Conservation (phyloP, 345 rosid species). For the Sonneratia alba region DNA sequence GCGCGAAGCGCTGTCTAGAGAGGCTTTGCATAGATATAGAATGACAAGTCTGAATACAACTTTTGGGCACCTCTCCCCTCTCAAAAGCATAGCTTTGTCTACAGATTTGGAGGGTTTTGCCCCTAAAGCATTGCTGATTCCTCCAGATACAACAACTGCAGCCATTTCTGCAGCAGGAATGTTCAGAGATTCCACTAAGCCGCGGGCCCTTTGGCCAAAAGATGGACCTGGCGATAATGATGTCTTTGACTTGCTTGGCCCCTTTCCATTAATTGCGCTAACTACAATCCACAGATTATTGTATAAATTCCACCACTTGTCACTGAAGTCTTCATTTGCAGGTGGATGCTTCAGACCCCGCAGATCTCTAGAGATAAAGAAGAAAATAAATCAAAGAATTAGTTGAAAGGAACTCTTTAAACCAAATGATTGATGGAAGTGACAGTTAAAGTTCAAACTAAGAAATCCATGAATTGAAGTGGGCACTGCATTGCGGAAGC, state of each 20-base stretch:
- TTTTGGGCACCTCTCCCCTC: slow-evolving; percentile 91
- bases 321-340: slow-evolving; percentile 34
- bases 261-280: slow-evolving; percentile 72
- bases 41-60: slow-evolving; percentile 75
- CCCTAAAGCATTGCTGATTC: slow-evolving; percentile 80
- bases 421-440: background rate
- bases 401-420: slow-evolving; percentile 3
- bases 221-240: slow-evolving; percentile 57
- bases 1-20: slow-evolving; percentile 76
- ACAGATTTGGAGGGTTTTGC: slow-evolving; percentile 64
- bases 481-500: background rate
- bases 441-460: background rate
- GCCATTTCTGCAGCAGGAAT: slow-evolving; percentile 99
- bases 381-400: slow-evolving; percentile 5
- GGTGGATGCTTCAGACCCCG: slow-evolving; percentile 28
- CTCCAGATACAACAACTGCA: slow-evolving; percentile 94
- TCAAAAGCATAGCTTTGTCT: slow-evolving; percentile 91
- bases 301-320: slow-evolving; percentile 81
- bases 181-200: slow-evolving; percentile 85
- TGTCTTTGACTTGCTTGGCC: slow-evolving; percentile 60
- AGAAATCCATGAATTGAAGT: background rate
- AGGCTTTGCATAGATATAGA: slow-evolving; percentile 67
- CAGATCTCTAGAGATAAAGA: slow-evolving; percentile 29
- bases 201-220: slow-evolving; percentile 93
- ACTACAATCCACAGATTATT: slow-evolving; percentile 79